Percentiles rank a stretch among this genome's conserved stretches.
phyloP scores from a whole-genome alignment of 2,329 filamentous ascomycete genomes.

The Amauroascus niger region DNA sequence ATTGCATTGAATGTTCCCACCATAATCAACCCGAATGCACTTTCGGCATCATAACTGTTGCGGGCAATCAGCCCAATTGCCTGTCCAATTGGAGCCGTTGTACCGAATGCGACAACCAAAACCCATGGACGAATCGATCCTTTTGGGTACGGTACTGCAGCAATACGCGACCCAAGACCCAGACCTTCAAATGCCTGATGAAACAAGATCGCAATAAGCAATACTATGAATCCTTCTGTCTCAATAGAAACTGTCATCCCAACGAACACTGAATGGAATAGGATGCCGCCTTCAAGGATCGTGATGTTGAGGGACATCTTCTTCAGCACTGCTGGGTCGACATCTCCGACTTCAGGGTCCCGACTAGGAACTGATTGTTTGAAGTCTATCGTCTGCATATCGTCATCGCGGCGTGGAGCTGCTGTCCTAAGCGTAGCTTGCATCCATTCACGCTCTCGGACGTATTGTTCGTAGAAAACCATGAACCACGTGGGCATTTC shows the following conservation, averaged over 20 bases:
- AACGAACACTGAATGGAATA: conserved; percentile 69
- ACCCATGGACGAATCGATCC: conserved; percentile 51
- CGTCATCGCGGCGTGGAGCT: conserved; percentile 51
- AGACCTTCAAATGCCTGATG: conserved; percentile 71
- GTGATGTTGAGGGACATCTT: conserved; percentile 60
- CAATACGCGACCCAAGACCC: conserved; percentile 62
- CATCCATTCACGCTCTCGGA: conserved; percentile 52
- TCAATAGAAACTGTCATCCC: conserved; percentile 64
- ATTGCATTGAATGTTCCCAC: conserved; percentile 59
- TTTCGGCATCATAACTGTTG: conserved; percentile 52
- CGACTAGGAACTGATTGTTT: conserved; percentile 19
- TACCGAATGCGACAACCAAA: conserved; percentile 53
- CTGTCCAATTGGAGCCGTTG: conserved; percentile 55
- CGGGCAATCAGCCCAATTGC: conserved; percentile 52
- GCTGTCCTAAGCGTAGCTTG: conserved; percentile 50
- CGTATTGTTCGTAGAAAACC: conserved; percentile 44
- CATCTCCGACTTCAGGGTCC: conserved; percentile 27
- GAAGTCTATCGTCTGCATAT: conserved; percentile 22
- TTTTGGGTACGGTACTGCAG: conserved; percentile 52
- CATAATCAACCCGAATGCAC: conserved; percentile 54
- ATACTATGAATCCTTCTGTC: conserved; percentile 44
- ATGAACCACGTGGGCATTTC: conserved; percentile 15
- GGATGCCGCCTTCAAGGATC: conserved; percentile 61
- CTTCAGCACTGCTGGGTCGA: conserved; percentile 39
- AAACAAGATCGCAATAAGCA: conserved; percentile 58